Base-by-base conservation (phyloP, 2,329 filamentous ascomycete species). In the Aureobasidium sp. region DNA sequence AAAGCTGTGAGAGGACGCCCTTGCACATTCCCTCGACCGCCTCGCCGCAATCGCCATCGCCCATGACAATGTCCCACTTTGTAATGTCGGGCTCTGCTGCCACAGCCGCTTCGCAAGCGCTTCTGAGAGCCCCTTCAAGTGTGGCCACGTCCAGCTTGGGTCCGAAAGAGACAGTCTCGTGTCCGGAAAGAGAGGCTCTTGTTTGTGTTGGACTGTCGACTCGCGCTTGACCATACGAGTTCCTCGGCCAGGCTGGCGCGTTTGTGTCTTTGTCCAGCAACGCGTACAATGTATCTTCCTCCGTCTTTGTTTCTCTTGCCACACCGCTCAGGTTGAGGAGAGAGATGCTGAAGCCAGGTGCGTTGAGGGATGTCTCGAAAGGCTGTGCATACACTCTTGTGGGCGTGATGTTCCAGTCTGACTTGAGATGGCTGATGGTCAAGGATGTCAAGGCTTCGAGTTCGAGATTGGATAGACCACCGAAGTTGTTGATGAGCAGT, bases 11-110 rank as follows among this genome's bases (percentile, higher is more conserved):
- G 20, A 78, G 69, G 9, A 78, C 71, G 29, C 74, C 72, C 40
- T 74, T 73, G 67, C 76, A 78, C 75, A 78, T 77, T 25, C 71
- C 71, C 25, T 71, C 76, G 1, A 84, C 81, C 31, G 82, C 81
- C 72, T 91, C 87, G 43, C 89, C 89, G 72, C 89, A 91, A 76
- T 91, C 89, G 15, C 89, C 89, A 70, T 91, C 89, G 42, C 88
- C 88, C 83, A 90, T 87, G 54, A 88, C 75, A 6, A 85, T 88
- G 74, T 91, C 88, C 84, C 86, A 90, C 67, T 80, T 84, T 1
- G 89, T 91, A 50, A 91, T 78, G 66, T 90, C 85, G 0, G 88
- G 88, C 74, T 91, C 89, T 4, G 88, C 87, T 11, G 79, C 79
- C 53, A 90, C 79, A 3, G 88, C 81, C 2, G 79, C 78, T 20